A percentile compares a stretch with the other conserved stretches of the same genome.
phyloP scores from a whole-genome alignment of 139 green algal species.

The Picochlorum sp. region DNA sequence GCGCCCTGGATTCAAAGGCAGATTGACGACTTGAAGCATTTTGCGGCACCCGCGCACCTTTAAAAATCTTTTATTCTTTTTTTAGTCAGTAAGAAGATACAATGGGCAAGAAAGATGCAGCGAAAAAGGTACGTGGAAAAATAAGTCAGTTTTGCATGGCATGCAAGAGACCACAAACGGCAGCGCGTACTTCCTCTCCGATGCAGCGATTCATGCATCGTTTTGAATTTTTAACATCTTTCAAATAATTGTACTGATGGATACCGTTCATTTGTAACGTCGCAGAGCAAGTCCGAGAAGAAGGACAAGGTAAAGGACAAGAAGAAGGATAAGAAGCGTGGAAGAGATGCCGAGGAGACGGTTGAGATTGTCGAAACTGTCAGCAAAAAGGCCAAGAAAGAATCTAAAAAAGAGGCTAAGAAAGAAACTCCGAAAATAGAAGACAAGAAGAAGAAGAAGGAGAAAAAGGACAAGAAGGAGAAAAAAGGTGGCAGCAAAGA shows the following conservation, averaged over 20 bases:
- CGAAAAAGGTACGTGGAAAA: too few species aligned
- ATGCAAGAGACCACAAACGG: background rate
- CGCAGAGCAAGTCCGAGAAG: background rate
- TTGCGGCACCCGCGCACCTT: too few species aligned
- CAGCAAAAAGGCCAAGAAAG: background rate
- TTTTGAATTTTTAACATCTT: background rate
- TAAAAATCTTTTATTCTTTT: too few species aligned
- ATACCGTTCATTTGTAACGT: background rate
- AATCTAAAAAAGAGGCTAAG: conserved; percentile 1
- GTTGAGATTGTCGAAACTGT: background rate
- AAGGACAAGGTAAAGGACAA: background rate
- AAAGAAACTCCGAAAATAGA: conserved; percentile 3
- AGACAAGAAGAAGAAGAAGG: conserved; percentile 1
- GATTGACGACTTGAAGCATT: too few species aligned
- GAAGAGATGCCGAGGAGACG: background rate
- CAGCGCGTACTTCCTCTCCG: background rate
- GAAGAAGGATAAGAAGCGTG: conserved; percentile 19
- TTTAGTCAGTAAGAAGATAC: too few species aligned
- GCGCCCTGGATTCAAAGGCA: too few species aligned
- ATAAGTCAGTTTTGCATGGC: background rate
- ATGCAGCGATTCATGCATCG: background rate
- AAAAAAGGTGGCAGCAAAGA: conserved; percentile 14
- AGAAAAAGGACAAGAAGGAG: conserved; percentile 23
- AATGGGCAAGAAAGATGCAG: too few species aligned
- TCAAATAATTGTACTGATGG: background rate